phyloP scores from a whole-genome alignment of 306 rosid species.

The Vicia sativa region DNA sequence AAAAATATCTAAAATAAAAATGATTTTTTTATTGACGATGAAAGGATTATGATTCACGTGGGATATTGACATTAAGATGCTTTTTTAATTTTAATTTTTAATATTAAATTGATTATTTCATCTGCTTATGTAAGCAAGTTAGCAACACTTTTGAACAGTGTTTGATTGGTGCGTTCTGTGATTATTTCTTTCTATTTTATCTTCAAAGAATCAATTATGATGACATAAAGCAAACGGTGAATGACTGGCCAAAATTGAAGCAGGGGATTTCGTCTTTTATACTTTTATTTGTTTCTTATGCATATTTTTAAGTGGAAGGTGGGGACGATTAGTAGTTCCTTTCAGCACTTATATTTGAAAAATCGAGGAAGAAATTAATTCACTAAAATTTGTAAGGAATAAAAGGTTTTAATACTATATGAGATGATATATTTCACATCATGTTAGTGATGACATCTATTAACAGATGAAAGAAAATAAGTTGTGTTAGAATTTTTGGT shows the following conservation, averaged over 20 bases:
- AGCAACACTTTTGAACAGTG: constrained; percentile 20
- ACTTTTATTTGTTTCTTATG: constrained; percentile 1
- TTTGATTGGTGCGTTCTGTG: background rate
- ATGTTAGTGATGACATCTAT: too few relatives aligned
- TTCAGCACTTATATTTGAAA: background rate
- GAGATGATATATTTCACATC: too few relatives aligned
- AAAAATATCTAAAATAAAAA: constrained; percentile 2
- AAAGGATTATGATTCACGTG: constrained; percentile 36
- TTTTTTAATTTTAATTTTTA: background rate
- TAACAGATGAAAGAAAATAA: too few relatives aligned
- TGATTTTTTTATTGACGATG: background rate
- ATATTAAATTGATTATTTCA: constrained; percentile 10
- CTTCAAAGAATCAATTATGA: constrained; percentile 17
- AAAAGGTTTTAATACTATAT: too few relatives aligned
- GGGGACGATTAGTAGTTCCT: background rate
- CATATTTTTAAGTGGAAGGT: background rate
- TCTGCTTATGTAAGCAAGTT: constrained; percentile 36
- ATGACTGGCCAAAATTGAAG: constrained; percentile 24
- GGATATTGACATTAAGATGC: background rate
- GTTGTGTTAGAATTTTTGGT: too few relatives aligned
- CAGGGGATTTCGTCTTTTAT: background rate
- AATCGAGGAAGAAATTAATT: background rate
- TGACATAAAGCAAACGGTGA: background rate
- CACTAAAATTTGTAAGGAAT: background rate
- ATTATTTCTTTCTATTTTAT: background rate